These are phyloP conservation scores for Xanthoparmelia taractica DNA, from an alignment of 495 filamentous ascomycete genomes.

Conservation along the genomic window DNA sequence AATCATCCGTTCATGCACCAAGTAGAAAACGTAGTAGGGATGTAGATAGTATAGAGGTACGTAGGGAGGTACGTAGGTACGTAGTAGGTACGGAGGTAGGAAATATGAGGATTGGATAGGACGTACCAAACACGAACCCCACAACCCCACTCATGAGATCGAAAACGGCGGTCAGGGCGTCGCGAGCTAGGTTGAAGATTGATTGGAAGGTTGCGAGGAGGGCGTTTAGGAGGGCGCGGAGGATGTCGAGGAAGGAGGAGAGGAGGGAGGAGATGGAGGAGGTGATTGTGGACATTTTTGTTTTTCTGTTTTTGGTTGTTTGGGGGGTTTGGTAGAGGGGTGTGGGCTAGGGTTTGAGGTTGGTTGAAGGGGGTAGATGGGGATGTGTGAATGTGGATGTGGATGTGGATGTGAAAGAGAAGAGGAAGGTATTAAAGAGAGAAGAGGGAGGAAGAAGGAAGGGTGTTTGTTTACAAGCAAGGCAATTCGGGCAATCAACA, in stretches of 20 bases:
- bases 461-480: constrained; percentile 2
- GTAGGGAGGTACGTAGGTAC: no score
- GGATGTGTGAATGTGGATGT: no score
- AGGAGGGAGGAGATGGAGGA: constrained; percentile 32
- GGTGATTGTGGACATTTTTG: constrained; percentile 32
- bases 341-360: no score
- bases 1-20: no score
- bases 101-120: no score
- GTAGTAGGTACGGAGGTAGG: no score
- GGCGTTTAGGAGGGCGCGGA: constrained; percentile 26
- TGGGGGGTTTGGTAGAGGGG: neutral
- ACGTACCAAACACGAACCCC: constrained; percentile 38
- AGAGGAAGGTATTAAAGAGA: neutral
- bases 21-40: no score
- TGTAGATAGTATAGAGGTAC: no score
- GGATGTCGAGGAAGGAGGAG: constrained; percentile 34
- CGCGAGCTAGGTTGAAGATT: constrained; percentile 27
- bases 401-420: no score
- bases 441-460: neutral
- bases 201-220: constrained; percentile 31
- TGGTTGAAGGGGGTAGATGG: no score
- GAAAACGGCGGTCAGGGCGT: constrained; percentile 25
- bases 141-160: constrained; percentile 34
- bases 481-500: no score
- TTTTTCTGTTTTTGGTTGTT: neutral